phyloP scores from a whole-genome alignment of 345 rosid genomes.

The Streptanthus diversifolius region DNA sequence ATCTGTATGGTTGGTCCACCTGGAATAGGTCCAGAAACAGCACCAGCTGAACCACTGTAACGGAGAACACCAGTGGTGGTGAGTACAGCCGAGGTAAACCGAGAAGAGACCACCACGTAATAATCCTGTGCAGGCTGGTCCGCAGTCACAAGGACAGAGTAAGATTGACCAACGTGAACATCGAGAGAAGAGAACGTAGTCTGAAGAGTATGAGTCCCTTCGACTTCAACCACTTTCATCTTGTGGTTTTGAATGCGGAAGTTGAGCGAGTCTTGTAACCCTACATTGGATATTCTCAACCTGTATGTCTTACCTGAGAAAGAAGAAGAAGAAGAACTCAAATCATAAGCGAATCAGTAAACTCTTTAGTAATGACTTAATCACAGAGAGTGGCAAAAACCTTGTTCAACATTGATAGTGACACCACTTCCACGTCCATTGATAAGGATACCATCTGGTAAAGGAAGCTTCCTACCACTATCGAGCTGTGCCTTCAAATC shows the following conservation, averaged over 20 bases:
- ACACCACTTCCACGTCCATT: conserved; percentile 83
- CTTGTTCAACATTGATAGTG: conserved; percentile 75
- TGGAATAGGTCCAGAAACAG: conserved; percentile 72
- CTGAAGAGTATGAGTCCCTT: conserved; percentile 87
- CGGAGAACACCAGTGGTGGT: conserved; percentile 76
- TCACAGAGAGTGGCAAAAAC: conserved; percentile 29
- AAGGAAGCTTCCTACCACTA: conserved; percentile 63
- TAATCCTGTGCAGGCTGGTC: conserved; percentile 85
- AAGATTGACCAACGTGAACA: conserved; percentile 85
- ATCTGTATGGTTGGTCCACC: conserved; percentile 87
- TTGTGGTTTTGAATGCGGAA: conserved; percentile 89
- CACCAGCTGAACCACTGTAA: conserved; percentile 72
- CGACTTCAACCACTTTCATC: conserved; percentile 80
- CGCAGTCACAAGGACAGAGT: conserved; percentile 76
- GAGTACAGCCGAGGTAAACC: conserved; percentile 58
- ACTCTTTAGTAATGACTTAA: neutral
- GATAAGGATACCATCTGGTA: conserved; percentile 86
- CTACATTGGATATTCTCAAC: conserved; percentile 88
- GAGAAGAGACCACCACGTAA: conserved; percentile 74
- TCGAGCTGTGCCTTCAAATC: conserved; percentile 56
- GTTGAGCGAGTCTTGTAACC: conserved; percentile 78
- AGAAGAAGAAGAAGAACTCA: neutral
- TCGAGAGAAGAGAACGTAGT: conserved; percentile 82
- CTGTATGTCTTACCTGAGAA: conserved; percentile 87
- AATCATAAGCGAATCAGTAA: conserved; percentile 3